These are phyloP conservation scores for Firmiana major DNA, from an alignment of 345 rosid species.

Conservation along the genomic window DNA sequence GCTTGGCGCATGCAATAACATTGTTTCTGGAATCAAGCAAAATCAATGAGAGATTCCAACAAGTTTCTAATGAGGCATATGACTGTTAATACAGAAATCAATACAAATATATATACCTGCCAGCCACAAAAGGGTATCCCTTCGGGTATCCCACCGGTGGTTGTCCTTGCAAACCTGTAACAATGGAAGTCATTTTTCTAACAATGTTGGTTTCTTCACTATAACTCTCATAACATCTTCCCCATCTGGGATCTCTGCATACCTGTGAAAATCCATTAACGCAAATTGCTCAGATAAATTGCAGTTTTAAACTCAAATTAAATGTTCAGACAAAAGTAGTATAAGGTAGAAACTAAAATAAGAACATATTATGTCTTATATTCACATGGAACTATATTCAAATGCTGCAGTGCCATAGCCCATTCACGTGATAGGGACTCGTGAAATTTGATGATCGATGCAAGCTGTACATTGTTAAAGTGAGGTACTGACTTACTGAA, in stretches of 20 bases:
- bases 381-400: not conserved
- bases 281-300: conserved; percentile 10
- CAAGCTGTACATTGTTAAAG: not conserved
- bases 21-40: conserved; percentile 53
- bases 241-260: conserved; percentile 86
- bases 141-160: conserved; percentile 64
- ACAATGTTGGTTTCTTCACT: conserved; percentile 64
- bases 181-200: conserved; percentile 53
- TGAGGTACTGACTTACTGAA: not conserved
- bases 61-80: not conserved
- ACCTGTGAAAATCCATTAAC: conserved; percentile 43
- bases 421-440: not conserved
- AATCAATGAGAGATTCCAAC: not conserved
- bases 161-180: conserved; percentile 76
- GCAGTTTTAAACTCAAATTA: not conserved
- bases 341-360: not conserved
- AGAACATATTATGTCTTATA: not conserved
- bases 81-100: not conserved
- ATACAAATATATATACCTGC: conserved; percentile 48
- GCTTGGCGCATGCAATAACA: conserved; percentile 84
- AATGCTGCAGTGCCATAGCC: not conserved
- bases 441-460: not conserved
- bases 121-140: conserved; percentile 74
- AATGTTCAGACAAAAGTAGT: not conserved
- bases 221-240: conserved; percentile 77